Conservation (phyloP, 345 rosid genomes). For the Populus nigra region DNA sequence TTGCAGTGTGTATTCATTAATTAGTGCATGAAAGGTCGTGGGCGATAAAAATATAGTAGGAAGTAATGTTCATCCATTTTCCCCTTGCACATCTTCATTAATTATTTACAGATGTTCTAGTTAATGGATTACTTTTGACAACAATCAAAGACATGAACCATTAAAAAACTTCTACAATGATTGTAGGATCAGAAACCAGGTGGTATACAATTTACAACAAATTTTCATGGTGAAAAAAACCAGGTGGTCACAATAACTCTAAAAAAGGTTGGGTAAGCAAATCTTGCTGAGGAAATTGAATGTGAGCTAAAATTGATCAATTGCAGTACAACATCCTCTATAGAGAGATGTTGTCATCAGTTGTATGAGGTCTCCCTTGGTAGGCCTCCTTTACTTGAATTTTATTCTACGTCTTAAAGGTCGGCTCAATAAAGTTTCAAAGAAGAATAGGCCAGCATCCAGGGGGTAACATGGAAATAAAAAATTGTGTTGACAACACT, state of each 20-base stretch:
- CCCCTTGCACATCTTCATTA: neutral
- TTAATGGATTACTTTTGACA: neutral
- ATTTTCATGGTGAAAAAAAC: neutral
- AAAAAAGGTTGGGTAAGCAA: neutral
- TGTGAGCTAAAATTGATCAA: neutral
- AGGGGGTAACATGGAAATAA: neutral
- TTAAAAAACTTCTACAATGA: neutral
- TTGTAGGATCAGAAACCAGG: neutral
- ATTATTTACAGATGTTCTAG: neutral
- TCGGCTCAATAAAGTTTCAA: neutral
- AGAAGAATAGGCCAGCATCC: neutral
- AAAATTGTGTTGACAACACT: conserved; percentile 31
- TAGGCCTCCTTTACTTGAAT: neutral
- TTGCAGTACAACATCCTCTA: neutral
- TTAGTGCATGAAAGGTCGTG: neutral
- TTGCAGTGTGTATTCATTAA: neutral
- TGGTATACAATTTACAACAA: neutral
- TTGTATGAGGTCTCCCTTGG: neutral
- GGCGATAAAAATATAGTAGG: neutral
- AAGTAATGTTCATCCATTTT: neutral
- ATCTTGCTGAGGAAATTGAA: neutral
- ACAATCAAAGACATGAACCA: neutral
- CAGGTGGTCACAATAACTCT: neutral
- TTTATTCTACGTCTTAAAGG: neutral
- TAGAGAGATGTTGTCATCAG: neutral